Conservation (phyloP, 306 rosid genomes). For the Luffa acutangula region DNA sequence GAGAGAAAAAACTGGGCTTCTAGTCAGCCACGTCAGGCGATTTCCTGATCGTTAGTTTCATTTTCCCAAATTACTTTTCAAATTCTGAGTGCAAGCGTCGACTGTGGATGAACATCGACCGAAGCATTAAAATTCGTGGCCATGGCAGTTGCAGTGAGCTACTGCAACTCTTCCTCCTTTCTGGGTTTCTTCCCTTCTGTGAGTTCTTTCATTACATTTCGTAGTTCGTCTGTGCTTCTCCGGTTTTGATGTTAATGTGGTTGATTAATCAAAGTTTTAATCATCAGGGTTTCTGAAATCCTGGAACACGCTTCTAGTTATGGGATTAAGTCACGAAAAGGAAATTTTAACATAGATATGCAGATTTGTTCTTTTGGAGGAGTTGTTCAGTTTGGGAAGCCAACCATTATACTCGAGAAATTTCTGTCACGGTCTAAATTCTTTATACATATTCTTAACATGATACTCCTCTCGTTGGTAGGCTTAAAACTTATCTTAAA, state of each 20-base stretch:
- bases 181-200: slow-evolving; percentile 29
- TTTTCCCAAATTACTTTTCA: background rate
- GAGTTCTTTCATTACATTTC: background rate
- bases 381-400: background rate
- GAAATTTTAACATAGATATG: background rate
- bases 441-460: background rate
- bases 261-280: background rate
- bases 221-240: background rate
- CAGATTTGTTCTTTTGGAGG: background rate
- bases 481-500: background rate
- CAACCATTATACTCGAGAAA: background rate
- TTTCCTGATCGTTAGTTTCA: background rate
- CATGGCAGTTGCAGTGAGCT: slow-evolving; percentile 42
- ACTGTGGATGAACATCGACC: background rate
- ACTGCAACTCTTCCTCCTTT: slow-evolving; percentile 43
- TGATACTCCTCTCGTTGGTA: background rate
- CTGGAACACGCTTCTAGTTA: background rate
- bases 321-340: background rate
- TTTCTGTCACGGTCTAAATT: background rate
- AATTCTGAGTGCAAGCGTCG: background rate
- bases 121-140: background rate
- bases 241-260: background rate
- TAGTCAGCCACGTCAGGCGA: background rate
- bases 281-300: background rate
- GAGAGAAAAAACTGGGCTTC: background rate